A percentile compares a stretch with the other conserved stretches of the same genome.
Conservation (phyloP, 1,284 basidiomycete genomes). For the Inonotus obliquus region DNA sequence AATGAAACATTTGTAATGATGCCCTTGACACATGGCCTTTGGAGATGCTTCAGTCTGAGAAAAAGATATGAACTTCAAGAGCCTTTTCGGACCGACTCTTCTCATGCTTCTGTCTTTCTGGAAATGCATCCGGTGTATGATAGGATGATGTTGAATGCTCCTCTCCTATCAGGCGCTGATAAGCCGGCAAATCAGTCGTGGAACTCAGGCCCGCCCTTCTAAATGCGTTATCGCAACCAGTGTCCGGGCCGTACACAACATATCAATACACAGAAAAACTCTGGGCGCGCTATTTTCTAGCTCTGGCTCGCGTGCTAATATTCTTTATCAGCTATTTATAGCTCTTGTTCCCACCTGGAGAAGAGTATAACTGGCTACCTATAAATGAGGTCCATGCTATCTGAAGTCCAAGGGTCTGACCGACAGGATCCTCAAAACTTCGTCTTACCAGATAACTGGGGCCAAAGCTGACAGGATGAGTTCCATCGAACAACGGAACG, state of each 20-base stretch:
- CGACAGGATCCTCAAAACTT: neutral
- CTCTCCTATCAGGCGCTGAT: neutral
- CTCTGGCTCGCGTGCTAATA: neutral
- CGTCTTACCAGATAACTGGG: neutral
- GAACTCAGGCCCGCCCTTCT: neutral
- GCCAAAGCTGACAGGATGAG: neutral
- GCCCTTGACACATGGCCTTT: neutral
- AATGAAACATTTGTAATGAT: neutral
- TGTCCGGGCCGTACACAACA: neutral
- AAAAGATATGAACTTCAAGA: neutral
- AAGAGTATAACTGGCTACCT: neutral
- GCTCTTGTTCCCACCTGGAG: neutral
- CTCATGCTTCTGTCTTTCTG: neutral
- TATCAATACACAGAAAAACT: neutral
- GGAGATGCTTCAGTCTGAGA: neutral
- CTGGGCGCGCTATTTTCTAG: neutral
- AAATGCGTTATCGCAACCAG: neutral
- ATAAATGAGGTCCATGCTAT: neutral
- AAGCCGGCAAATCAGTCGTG: neutral
- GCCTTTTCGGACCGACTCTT: neutral
- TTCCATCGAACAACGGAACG: neutral
- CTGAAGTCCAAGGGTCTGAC: neutral
- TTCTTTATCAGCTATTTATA: conserved; percentile 8
- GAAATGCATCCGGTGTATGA: neutral
- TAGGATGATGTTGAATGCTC: neutral